Evolutionary conservation across 257 asterid genomes (phyloP).

Genomic region (Datura wrightii): DNA sequence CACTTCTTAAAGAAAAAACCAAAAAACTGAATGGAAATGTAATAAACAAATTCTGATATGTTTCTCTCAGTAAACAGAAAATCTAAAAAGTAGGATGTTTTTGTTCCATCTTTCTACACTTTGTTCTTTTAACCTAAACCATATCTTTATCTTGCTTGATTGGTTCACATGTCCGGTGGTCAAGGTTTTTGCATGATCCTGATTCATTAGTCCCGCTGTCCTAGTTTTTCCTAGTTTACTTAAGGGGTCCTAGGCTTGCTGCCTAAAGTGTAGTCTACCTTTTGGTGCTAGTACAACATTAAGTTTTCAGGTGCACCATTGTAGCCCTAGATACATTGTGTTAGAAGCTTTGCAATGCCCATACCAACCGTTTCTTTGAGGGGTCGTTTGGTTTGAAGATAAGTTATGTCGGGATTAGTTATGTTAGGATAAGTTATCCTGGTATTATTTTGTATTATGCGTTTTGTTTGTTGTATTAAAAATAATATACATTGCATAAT

Average conservation of each 20-base stretch:
- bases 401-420: no score
- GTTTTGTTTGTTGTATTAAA: no score
- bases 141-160: not conserved
- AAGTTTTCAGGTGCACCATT: not conserved
- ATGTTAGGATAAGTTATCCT: no score
- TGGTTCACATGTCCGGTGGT: not conserved
- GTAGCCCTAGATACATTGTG: not conserved
- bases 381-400: no score
- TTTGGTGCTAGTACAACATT: not conserved
- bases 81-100: not conserved
- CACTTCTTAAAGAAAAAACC: not conserved
- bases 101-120: not conserved
- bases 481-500: no score
- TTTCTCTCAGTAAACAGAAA: not conserved
- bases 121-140: slow-evolving; percentile 13
- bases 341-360: not conserved
- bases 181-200: slow-evolving; percentile 1
- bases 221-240: not conserved
- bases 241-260: not conserved
- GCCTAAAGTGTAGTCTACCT: slow-evolving; percentile 1
- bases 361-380: not conserved
- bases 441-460: no score
- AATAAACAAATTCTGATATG: not conserved
- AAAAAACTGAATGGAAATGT: not conserved
- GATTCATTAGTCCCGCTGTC: not conserved